Base-by-base conservation (phyloP, 805 yeast species). In the Candida yuanshanica region DNA sequence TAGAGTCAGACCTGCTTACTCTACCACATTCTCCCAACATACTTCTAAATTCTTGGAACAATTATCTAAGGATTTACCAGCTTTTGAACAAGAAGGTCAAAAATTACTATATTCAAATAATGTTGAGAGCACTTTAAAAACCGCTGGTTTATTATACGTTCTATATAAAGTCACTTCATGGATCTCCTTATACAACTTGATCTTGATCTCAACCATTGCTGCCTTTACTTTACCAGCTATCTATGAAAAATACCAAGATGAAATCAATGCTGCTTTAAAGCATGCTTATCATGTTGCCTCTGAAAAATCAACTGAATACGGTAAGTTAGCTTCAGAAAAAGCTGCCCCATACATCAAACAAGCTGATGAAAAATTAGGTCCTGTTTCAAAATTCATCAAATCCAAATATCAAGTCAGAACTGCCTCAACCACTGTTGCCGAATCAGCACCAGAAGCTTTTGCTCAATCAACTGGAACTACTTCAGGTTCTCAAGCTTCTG, bases 171-270 rank as follows among this genome's bases (percentile, higher is more conserved):
- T 89, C 55, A 83, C 95, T 49, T 79, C 86, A 24, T 70, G 81
- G 75, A 69, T 89, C 61, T 77, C 95, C 20, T 63, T 90, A 43
- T 83, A 82, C 76, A 70, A 83, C 22, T 64, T 89, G 52, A 55
- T 79, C 23, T 69, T 83, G 51, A 59, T 75, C 37, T 62, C 77
- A 34, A 79, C 81, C 37, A 62, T 85, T 37, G 58, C 70, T 17
- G 72, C 83, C 13, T 91, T 91, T 74, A 64, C 95, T 34, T 68
- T 76, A 35, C 98, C 98, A 44, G 76, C 74, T 22, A 56, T 83
- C 47, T 91, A 90, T 72, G 66, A 76, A 53, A 72, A 73, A 51
- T 79, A 84, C 75, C 81, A 87, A 73, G 72, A 72, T 57, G 82
- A 85, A 69, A 83, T 90, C 57, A 88, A 83, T 62, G 76, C 77